Conservation (phyloP, 768 basidiomycete genomes). For the Krasilnikovozyma curviuscula region DNA sequence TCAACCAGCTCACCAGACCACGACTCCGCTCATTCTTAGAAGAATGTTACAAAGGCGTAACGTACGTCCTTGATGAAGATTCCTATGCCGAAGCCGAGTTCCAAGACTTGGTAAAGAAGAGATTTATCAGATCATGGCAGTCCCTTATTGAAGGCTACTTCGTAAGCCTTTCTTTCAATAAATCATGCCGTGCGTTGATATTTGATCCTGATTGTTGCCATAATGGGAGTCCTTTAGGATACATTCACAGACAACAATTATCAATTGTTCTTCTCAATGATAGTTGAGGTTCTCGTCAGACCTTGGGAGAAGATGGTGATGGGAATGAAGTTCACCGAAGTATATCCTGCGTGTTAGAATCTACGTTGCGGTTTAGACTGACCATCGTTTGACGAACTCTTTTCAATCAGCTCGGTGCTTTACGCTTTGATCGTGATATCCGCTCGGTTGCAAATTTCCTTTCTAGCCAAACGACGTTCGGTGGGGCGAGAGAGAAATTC, state of each 20-base stretch:
- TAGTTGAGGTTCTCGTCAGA: constrained; percentile 68
- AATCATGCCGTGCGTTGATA: background rate
- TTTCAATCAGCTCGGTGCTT: constrained; percentile 61
- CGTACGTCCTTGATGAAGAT: constrained; percentile 78
- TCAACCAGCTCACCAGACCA: constrained; percentile 83
- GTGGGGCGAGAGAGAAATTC: constrained; percentile 83
- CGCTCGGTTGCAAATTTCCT: constrained; percentile 65
- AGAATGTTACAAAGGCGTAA: constrained; percentile 78
- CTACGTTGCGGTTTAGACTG: background rate
- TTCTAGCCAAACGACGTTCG: constrained; percentile 69
- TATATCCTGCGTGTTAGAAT: constrained; percentile 23
- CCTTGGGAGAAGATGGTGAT: constrained; percentile 86
- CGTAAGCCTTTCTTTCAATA: constrained; percentile 29
- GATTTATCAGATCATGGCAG: constrained; percentile 81
- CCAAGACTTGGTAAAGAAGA: constrained; percentile 66
- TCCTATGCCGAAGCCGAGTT: constrained; percentile 63
- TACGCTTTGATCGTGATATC: constrained; percentile 84
- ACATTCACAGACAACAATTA: constrained; percentile 75
- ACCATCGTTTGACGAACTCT: background rate
- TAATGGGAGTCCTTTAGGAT: constrained; percentile 35
- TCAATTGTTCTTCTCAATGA: constrained; percentile 62
- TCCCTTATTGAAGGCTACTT: constrained; percentile 66
- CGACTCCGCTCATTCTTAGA: constrained; percentile 60
- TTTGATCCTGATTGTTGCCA: background rate
- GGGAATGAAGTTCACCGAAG: constrained; percentile 72